These are phyloP conservation scores for Aspergillus neoniger DNA, from an alignment of 2,329 filamentous ascomycete genomes.

Conservation along the genomic window DNA sequence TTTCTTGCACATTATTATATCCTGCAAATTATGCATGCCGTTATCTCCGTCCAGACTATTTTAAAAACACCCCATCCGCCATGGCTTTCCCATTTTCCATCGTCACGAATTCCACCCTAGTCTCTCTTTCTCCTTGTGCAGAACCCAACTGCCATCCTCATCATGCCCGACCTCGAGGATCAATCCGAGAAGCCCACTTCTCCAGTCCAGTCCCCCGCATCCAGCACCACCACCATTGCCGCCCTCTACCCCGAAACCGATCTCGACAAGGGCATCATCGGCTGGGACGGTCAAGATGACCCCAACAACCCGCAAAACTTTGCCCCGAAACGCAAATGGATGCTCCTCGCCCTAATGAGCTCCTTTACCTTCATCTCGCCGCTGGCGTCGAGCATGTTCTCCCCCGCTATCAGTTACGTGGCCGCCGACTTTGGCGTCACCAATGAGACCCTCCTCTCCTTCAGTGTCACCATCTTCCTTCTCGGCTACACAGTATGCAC, in stretches of 20 bases:
- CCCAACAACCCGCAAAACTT: slow-evolving; percentile 62
- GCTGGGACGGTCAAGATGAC: slow-evolving; percentile 62
- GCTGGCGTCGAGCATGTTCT: slow-evolving; percentile 38
- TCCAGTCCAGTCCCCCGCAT: not conserved
- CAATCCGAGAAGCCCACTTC: not conserved
- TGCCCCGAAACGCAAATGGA: slow-evolving; percentile 26
- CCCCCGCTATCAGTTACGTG: slow-evolving; percentile 30
- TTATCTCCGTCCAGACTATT: no score
- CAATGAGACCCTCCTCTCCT: slow-evolving; percentile 29
- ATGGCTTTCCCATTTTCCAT: no score
- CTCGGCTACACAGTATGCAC: slow-evolving; percentile 33
- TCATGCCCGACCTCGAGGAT: not conserved
- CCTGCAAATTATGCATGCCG: no score
- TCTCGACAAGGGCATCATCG: slow-evolving; percentile 57
- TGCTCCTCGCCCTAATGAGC: slow-evolving; percentile 30
- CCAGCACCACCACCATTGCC: not conserved
- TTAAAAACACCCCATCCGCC: no score
- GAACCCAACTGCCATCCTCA: not conserved
- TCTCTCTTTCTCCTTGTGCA: not conserved
- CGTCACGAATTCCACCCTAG: not conserved
- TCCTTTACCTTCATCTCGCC: slow-evolving; percentile 34
- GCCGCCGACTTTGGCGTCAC: slow-evolving; percentile 24
- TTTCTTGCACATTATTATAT: no score
- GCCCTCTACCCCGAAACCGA: slow-evolving; percentile 50
- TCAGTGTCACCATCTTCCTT: slow-evolving; percentile 35